phyloP scores from a whole-genome alignment of 2,329 filamentous ascomycete species.

The Pseudohalonectria lignicola region DNA sequence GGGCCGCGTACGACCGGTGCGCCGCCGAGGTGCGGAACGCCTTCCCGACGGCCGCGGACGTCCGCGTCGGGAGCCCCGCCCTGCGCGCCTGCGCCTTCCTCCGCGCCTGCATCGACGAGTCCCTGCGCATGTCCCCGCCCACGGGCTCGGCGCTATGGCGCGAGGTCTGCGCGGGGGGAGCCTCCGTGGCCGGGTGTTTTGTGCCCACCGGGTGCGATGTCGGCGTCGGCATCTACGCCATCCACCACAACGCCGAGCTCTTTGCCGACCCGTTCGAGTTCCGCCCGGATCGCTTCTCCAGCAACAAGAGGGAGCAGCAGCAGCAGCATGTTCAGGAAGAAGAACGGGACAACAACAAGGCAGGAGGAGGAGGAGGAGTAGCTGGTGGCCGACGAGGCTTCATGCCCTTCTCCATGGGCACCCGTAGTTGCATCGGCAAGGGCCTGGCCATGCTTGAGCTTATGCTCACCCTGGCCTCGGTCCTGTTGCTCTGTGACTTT shows the following conservation, averaged over 20 bases:
- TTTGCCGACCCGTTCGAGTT: background rate
- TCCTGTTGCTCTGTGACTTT: background rate
- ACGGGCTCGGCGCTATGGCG: slow-evolving; percentile 19
- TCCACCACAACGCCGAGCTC: slow-evolving; percentile 1
- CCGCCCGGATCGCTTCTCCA: background rate
- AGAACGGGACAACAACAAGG: no score
- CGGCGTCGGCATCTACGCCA: slow-evolving; percentile 6
- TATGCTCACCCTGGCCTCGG: background rate
- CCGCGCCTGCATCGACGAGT: slow-evolving; percentile 30
- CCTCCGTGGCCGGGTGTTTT: slow-evolving; percentile 18
- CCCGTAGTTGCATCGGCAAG: background rate
- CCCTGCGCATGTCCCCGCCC: slow-evolving; percentile 29
- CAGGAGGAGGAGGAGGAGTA: no score
- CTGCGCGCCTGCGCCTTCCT: slow-evolving; percentile 21
- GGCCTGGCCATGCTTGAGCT: background rate
- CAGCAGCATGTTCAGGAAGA: no score
- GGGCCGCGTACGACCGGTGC: slow-evolving; percentile 1
- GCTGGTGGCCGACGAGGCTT: background rate
- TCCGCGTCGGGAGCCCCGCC: background rate
- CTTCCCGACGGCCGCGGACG: background rate
- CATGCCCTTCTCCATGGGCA: background rate
- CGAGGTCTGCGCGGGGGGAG: slow-evolving; percentile 14
- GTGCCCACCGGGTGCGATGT: slow-evolving; percentile 19
- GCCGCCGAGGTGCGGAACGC: background rate
- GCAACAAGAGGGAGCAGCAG: background rate